Evolutionary conservation across 768 basidiomycete genomes (phyloP).

Genomic region (Hericium rajendrae): DNA sequence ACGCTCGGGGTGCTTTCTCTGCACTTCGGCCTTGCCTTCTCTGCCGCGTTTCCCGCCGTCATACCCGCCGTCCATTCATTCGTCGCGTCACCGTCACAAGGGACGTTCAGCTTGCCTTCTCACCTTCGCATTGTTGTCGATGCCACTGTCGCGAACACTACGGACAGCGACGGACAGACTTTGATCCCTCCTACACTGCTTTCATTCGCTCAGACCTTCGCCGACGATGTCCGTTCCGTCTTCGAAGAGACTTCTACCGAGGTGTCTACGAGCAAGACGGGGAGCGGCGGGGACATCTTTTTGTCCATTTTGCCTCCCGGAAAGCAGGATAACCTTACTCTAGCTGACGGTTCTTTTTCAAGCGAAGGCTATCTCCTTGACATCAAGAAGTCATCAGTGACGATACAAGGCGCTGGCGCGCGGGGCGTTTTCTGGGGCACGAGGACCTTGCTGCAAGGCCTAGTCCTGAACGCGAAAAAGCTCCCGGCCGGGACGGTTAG

Average conservation of each 20-base stretch:
- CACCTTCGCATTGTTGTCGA: not conserved
- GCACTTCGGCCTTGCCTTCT: conserved; percentile 9
- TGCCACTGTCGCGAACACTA: not conserved
- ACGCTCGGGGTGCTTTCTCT: conserved; percentile 9
- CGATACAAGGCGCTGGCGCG: conserved; percentile 16
- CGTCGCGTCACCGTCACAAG: not conserved
- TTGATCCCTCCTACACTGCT: conserved; percentile 18
- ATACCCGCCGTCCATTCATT: not conserved
- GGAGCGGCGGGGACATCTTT: not conserved
- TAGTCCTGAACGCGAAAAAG: conserved; percentile 12
- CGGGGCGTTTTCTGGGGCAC: conserved; percentile 21
- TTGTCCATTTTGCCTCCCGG: not conserved
- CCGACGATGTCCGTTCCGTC: conserved; percentile 14
- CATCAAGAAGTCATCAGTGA: conserved; percentile 7
- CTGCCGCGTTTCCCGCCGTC: not conserved
- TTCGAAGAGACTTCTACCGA: conserved; percentile 10
- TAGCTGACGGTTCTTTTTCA: not conserved
- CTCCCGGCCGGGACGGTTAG: conserved; percentile 16
- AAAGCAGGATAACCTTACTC: not conserved
- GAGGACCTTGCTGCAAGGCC: conserved; percentile 19
- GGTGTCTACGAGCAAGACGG: not conserved
- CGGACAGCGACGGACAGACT: not conserved
- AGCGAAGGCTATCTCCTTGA: conserved; percentile 17
- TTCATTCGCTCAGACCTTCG: conserved; percentile 17
- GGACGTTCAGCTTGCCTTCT: not conserved